phyloP scores from a whole-genome alignment of 371 early-diverging fungal species.

The Dichotomocladium elegans region DNA sequence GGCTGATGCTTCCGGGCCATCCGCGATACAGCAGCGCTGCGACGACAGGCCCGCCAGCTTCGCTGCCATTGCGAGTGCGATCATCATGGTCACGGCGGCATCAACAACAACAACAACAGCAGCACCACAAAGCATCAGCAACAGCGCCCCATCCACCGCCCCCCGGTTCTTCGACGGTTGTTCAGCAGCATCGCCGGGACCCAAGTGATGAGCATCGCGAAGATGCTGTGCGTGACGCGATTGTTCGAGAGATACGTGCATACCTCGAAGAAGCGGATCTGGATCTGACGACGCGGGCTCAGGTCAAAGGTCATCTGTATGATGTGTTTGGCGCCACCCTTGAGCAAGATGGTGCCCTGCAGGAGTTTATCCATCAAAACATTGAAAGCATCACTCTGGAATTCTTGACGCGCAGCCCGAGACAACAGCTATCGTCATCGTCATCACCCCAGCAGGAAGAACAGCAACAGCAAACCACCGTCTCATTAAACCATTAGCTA shows the following conservation, averaged over 20 bases:
- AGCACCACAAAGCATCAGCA: background rate
- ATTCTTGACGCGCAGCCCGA: constrained; percentile 8
- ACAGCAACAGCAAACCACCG: background rate
- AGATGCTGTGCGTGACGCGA: background rate
- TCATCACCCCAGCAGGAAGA: too few species aligned
- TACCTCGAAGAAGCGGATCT: constrained; percentile 29
- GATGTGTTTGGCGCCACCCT: constrained; percentile 13
- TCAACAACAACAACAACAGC: background rate
- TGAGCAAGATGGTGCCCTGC: constrained; percentile 7
- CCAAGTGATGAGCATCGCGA: background rate
- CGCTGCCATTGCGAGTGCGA: background rate
- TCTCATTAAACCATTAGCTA: background rate
- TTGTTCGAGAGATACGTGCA: constrained; percentile 15
- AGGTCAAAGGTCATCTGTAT: constrained; percentile 32
- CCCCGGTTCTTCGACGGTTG: background rate
- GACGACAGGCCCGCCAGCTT: background rate
- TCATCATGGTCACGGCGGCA: background rate
- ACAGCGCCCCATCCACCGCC: background rate
- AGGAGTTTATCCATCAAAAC: constrained; percentile 17
- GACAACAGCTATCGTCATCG: too few species aligned
- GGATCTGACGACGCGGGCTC: constrained; percentile 26
- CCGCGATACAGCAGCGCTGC: background rate
- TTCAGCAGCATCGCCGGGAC: background rate
- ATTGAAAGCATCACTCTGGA: constrained; percentile 28
- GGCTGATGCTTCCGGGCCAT: constrained; percentile 21